phyloP scores from a whole-genome alignment of 1,284 basidiomycete genomes.

The Ustilago tritici region DNA sequence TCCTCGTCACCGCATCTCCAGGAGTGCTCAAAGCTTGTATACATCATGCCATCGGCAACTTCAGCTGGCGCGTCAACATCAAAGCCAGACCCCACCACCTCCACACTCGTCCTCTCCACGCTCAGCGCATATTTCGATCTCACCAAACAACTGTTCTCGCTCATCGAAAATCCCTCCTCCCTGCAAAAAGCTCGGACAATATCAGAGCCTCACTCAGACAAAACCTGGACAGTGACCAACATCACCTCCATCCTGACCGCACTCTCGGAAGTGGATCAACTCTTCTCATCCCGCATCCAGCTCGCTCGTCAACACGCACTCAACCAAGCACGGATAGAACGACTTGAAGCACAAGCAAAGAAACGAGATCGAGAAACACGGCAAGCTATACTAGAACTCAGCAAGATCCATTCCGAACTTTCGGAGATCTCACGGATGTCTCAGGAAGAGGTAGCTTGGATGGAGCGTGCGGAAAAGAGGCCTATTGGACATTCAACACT shows the following conservation, averaged over 20 bases:
- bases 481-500: slow-evolving; percentile 40
- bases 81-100: slow-evolving; percentile 28
- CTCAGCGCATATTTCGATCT: slow-evolving; percentile 45
- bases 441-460: slow-evolving; percentile 32
- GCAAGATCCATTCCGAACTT: slow-evolving; percentile 44
- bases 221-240: slow-evolving; percentile 20
- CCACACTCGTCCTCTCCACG: slow-evolving; percentile 34
- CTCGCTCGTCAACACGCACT: slow-evolving; percentile 43
- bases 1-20: neutral
- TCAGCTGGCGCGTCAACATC: slow-evolving; percentile 9
- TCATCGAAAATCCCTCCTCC: slow-evolving; percentile 35
- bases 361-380: slow-evolving; percentile 40
- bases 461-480: slow-evolving; percentile 42
- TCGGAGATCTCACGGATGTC: slow-evolving; percentile 40
- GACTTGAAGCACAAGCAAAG: slow-evolving; percentile 31
- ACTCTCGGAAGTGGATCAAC: slow-evolving; percentile 30
- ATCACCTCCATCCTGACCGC: slow-evolving; percentile 22
- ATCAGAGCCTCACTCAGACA: slow-evolving; percentile 24
- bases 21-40: neutral
- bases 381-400: slow-evolving; percentile 41
- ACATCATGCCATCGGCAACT: neutral
- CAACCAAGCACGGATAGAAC: slow-evolving; percentile 44
- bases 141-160: slow-evolving; percentile 42
- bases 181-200: slow-evolving; percentile 9
- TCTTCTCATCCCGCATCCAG: slow-evolving; percentile 29